phyloP scores from a whole-genome alignment of 202 grass and related monocot genomes.

The Digitaria exilis region DNA sequence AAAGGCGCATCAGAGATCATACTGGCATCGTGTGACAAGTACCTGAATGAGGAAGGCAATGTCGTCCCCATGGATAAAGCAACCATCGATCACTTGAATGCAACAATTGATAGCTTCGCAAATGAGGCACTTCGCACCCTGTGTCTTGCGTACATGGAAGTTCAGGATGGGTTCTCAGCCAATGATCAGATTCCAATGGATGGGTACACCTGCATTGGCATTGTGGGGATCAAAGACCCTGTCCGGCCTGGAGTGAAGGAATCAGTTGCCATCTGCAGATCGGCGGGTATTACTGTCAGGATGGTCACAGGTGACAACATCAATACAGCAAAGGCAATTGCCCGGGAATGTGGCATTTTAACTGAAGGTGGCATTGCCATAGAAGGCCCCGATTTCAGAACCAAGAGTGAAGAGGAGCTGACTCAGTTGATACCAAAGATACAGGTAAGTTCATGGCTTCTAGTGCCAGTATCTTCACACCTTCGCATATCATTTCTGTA shows the following conservation, averaged over 20 bases:
- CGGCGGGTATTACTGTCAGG: constrained; percentile 86
- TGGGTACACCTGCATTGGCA: constrained; percentile 87
- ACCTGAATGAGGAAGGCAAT: constrained; percentile 68
- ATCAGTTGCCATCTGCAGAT: constrained; percentile 77
- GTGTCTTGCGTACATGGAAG: constrained; percentile 81
- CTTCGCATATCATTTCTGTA: not conserved
- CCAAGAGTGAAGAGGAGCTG: constrained; percentile 66
- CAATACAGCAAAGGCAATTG: constrained; percentile 97
- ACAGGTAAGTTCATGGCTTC: constrained; percentile 57
- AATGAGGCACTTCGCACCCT: constrained; percentile 91
- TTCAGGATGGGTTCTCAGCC: constrained; percentile 58
- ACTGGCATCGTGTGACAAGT: constrained; percentile 73
- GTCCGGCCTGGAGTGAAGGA: constrained; percentile 87
- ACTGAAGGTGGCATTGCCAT: constrained; percentile 87
- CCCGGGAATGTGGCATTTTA: constrained; percentile 92
- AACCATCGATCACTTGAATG: constrained; percentile 57
- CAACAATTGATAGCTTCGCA: constrained; percentile 79
- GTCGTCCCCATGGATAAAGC: constrained; percentile 61
- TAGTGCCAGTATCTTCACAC: not conserved
- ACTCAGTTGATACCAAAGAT: constrained; percentile 77
- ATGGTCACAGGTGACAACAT: constrained; percentile 99
- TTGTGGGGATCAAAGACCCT: constrained; percentile 95
- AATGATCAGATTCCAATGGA: constrained; percentile 63
- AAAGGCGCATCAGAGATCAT: constrained; percentile 98
- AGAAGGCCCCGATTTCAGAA: constrained; percentile 88